Evolutionary conservation across 2,329 filamentous ascomycete species (phyloP).

Genomic region (Cytospora leucostoma): DNA sequence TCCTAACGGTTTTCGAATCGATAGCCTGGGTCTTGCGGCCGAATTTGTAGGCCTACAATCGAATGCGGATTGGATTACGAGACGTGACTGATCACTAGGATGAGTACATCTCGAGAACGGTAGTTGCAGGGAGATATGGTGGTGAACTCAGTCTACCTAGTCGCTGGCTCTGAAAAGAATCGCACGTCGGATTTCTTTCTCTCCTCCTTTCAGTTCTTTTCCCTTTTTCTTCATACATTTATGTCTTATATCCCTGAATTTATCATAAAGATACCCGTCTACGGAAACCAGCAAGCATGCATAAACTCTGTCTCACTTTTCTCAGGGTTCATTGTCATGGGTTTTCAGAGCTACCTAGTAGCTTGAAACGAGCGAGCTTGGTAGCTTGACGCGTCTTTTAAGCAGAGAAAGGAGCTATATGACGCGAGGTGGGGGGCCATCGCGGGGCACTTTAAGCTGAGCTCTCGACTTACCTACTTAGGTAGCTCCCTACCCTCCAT

Average conservation of each 20-base stretch:
- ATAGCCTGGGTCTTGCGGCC: neutral
- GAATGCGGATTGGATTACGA: too few relatives aligned
- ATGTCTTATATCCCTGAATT: neutral
- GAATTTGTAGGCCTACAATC: neutral
- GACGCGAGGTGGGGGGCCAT: slow-evolving; percentile 7
- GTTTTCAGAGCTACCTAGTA: neutral
- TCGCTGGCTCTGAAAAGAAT: neutral
- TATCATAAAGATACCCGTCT: neutral
- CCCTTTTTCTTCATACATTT: too few relatives aligned
- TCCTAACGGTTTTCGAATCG: neutral
- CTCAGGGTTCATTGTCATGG: neutral
- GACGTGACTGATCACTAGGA: neutral
- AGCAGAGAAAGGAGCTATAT: neutral
- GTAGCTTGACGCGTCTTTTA: slow-evolving; percentile 9
- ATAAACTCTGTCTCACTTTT: neutral
- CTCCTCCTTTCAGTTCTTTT: too few relatives aligned
- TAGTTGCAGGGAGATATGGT: neutral
- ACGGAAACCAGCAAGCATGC: neutral
- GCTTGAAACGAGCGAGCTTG: neutral
- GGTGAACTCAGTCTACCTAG: neutral
- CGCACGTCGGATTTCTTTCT: neutral
- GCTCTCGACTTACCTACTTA: too few relatives aligned
- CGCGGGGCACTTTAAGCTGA: slow-evolving; percentile 12
- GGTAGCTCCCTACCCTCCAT: neutral
- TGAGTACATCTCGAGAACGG: neutral